These are phyloP conservation scores for Sclerotinia glacialis DNA, from an alignment of 2,329 filamentous ascomycete species.

Conservation along the genomic window DNA sequence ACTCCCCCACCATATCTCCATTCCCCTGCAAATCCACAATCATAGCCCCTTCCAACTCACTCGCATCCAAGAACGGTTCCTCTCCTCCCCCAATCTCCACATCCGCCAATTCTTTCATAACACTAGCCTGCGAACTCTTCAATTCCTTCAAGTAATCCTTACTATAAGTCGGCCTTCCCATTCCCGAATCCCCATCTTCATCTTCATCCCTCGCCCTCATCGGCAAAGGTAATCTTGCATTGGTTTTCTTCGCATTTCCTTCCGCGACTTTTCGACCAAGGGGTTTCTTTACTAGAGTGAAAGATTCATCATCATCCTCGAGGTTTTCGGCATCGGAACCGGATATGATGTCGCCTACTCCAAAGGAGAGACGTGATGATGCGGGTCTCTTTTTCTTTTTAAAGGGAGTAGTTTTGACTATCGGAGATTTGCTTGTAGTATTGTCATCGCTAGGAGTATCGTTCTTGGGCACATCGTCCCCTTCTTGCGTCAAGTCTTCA, in stretches of 20 bases:
- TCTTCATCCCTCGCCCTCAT: conserved; percentile 43
- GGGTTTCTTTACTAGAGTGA: conserved; percentile 61
- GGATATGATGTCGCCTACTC: conserved; percentile 54
- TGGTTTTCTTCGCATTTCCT: conserved; percentile 61
- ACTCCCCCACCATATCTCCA: conserved; percentile 19
- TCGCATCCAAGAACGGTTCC: conserved; percentile 48
- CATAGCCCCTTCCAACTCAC: conserved; percentile 60
- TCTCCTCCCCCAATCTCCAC: conserved; percentile 50
- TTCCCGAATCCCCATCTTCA: conserved; percentile 44
- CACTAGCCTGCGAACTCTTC: conserved; percentile 79
- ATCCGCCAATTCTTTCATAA: conserved; percentile 61
- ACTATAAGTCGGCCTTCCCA: conserved; percentile 69
- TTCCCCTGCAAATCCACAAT: conserved; percentile 52
- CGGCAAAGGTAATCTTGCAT: conserved; percentile 34
- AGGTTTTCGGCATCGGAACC: conserved; percentile 52
- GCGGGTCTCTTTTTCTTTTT: conserved; percentile 68
- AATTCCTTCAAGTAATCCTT: conserved; percentile 84
- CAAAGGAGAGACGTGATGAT: conserved; percentile 73
- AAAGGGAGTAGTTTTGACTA: conserved; percentile 48
- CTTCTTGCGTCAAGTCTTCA: conserved; percentile 36
- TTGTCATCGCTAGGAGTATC: conserved; percentile 16
- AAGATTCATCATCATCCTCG: conserved; percentile 51
- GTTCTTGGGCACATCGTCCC: conserved; percentile 27
- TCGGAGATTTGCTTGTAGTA: conserved; percentile 42
- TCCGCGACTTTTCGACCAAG: conserved; percentile 64